phyloP scores from a whole-genome alignment of 2,329 filamentous ascomycete genomes.

The Elsinoe necatrix region DNA sequence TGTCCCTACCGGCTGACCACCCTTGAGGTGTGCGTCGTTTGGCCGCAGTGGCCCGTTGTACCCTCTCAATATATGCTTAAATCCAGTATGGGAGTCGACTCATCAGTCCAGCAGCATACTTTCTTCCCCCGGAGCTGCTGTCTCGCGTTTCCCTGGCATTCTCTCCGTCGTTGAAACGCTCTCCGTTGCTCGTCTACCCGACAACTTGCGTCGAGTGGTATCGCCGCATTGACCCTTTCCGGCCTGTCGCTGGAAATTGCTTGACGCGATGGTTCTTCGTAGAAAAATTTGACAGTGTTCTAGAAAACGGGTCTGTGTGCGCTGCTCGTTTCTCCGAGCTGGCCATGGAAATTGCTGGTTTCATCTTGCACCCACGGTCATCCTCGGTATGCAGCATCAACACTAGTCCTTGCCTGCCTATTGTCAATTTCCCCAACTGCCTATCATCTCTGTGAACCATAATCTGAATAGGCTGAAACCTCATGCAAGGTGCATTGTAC shows the following conservation, averaged over 20 bases:
- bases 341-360: neutral
- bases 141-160: neutral
- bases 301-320: slow-evolving; percentile 10
- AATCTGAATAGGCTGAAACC: slow-evolving; percentile 1
- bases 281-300: slow-evolving; percentile 15
- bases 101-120: neutral
- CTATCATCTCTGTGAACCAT: neutral
- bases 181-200: slow-evolving; percentile 4
- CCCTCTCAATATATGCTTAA: neutral
- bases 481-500: neutral
- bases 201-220: neutral
- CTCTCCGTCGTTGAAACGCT: neutral
- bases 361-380: neutral
- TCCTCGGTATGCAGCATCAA: slow-evolving; percentile 1
- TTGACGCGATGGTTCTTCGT: neutral
- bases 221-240: slow-evolving; percentile 2
- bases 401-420: slow-evolving; percentile 1
- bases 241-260: slow-evolving; percentile 3
- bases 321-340: neutral
- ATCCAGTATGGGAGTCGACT: neutral
- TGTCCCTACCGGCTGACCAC: neutral
- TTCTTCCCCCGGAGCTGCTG: neutral
- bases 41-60: neutral
- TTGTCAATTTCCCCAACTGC: neutral
- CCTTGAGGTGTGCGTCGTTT: too few species aligned